phyloP scores from a whole-genome alignment of 805 yeast species.

The Phaffomyces antillensis region DNA sequence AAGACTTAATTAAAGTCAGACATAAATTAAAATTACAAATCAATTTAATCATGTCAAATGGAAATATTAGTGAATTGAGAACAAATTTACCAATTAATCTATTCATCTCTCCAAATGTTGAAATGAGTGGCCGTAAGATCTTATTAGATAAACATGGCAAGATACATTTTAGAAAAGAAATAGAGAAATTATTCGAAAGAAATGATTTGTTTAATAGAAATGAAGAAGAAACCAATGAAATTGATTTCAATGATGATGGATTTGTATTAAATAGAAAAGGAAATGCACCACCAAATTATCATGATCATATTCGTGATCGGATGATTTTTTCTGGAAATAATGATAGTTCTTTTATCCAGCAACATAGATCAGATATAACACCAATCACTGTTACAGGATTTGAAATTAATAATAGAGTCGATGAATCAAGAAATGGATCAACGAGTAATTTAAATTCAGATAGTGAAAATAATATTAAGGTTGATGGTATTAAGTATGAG shows the following conservation, averaged over 20 bases:
- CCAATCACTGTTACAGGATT: conserved; percentile 3
- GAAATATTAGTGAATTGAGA: conserved; percentile 77
- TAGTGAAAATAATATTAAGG: neutral
- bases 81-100: conserved; percentile 76
- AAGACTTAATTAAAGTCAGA: conserved; percentile 61
- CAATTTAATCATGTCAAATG: conserved; percentile 63
- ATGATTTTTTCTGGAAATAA: conserved; percentile 20
- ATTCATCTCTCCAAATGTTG: conserved; percentile 69
- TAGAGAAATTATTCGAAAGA: conserved; percentile 25
- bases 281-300: conserved; percentile 70
- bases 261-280: conserved; percentile 25
- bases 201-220: conserved; percentile 3
- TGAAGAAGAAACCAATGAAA: neutral
- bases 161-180: conserved; percentile 35
- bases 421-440: neutral
- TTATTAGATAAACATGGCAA: conserved; percentile 32
- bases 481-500: conserved; percentile 4
- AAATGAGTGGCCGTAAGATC: conserved; percentile 39
- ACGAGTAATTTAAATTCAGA: neutral
- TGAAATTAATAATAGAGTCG: neutral
- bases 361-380: neutral
- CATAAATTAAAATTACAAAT: conserved; percentile 77
- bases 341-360: conserved; percentile 1
- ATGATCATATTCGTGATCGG: conserved; percentile 62
- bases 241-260: conserved; percentile 25